Evolutionary conservation across 2,329 filamentous ascomycete species (phyloP).

Genomic region (Whalleya microplaca): DNA sequence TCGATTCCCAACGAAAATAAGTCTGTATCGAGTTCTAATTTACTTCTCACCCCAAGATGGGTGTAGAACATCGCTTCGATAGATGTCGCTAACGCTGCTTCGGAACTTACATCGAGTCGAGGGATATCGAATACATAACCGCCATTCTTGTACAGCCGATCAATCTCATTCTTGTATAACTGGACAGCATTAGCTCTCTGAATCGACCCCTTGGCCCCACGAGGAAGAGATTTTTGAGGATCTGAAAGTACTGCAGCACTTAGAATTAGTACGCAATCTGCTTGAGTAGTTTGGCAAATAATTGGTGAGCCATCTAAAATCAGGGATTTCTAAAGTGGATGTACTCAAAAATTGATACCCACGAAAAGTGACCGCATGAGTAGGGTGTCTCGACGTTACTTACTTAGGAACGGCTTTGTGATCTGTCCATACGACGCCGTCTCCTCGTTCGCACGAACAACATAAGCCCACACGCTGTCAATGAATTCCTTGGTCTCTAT

Average conservation of each 20-base stretch:
- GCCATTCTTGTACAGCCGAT: conserved; percentile 37
- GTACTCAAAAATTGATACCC: no score
- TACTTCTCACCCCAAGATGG: neutral
- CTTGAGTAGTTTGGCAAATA: neutral
- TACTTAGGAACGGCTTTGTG: conserved; percentile 37
- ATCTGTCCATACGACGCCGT: conserved; percentile 48
- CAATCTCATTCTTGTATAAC: conserved; percentile 44
- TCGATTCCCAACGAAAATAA: conserved; percentile 39
- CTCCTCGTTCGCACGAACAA: conserved; percentile 44
- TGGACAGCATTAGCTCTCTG: conserved; percentile 39
- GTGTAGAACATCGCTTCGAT: conserved; percentile 22
- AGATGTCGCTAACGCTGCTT: conserved; percentile 20
- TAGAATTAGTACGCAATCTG: neutral
- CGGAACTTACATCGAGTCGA: conserved; percentile 5
- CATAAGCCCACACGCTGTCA: conserved; percentile 43
- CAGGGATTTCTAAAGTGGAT: no score
- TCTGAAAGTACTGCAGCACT: conserved; percentile 33
- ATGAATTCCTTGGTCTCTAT: conserved; percentile 36
- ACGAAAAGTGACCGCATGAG: no score
- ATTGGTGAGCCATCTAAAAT: no score
- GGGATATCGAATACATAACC: no score
- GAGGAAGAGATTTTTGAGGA: conserved; percentile 42
- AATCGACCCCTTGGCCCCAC: conserved; percentile 46
- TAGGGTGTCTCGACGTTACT: no score
- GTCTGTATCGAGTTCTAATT: conserved; percentile 28